Percentiles rank a stretch among this genome's conserved stretches.
Conservation (phyloP, 2,329 filamentous ascomycete genomes). For the Didymella segeticola region DNA sequence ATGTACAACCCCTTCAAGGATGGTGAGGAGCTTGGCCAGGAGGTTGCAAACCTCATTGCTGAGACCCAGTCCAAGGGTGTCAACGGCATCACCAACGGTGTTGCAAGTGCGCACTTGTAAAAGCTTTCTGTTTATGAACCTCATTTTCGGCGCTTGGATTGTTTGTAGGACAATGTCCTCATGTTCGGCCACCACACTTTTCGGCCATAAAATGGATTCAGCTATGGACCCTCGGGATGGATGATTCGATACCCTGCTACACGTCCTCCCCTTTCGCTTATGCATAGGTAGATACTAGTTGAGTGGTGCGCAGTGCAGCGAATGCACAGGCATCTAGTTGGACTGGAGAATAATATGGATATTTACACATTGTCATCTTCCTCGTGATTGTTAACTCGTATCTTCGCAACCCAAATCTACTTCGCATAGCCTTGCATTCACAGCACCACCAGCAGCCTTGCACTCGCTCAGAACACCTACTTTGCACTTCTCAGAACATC, state of each 20-base stretch:
- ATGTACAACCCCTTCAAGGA: slow-evolving; percentile 62
- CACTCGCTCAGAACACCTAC: neutral
- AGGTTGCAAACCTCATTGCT: slow-evolving; percentile 45
- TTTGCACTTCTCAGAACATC: neutral
- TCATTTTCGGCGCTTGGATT: slow-evolving; percentile 21
- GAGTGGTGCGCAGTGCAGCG: neutral
- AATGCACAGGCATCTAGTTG: slow-evolving; percentile 2
- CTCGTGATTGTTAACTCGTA: neutral
- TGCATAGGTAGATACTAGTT: slow-evolving; percentile 18
- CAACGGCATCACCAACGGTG: slow-evolving; percentile 37
- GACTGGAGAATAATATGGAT: slow-evolving; percentile 13
- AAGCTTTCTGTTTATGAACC: slow-evolving; percentile 21
- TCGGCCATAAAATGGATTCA: slow-evolving; percentile 26
- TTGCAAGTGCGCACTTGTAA: slow-evolving; percentile 46
- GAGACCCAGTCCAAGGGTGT: slow-evolving; percentile 32
- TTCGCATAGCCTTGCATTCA: neutral
- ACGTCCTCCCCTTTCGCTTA: slow-evolving; percentile 22
- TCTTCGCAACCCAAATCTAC: neutral
- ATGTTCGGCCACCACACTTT: slow-evolving; percentile 21
- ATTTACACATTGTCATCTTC: neutral
- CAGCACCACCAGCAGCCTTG: neutral
- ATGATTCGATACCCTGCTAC: slow-evolving; percentile 37
- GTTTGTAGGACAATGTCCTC: slow-evolving; percentile 16
- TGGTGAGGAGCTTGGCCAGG: slow-evolving; percentile 48
- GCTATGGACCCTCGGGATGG: slow-evolving; percentile 27